Percentiles rank a stretch among this genome's conserved stretches.
Conservation (phyloP, 2,329 filamentous ascomycete genomes). For the Cladosporium sphaerospermum region DNA sequence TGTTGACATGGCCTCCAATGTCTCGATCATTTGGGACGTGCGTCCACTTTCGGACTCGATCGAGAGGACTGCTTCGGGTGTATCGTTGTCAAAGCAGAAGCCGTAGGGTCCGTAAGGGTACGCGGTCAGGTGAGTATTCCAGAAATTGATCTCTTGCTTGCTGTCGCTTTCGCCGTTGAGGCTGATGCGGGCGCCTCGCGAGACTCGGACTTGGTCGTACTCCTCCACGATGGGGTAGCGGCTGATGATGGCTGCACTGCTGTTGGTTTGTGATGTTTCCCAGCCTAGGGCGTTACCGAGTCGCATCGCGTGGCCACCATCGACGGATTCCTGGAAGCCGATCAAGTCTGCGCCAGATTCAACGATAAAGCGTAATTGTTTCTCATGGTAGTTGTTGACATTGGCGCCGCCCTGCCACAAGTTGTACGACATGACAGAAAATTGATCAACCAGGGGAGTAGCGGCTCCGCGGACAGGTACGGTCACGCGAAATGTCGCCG, state of each 20-base stretch:
- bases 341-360: constrained; percentile 4
- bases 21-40: not conserved
- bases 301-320: constrained; percentile 1
- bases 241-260: constrained; percentile 3
- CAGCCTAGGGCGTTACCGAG: not conserved
- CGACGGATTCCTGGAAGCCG: constrained; percentile 5
- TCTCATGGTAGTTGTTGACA: constrained; percentile 7
- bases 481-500: not conserved
- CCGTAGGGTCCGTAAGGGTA: constrained; percentile 6
- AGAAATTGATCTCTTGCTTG: constrained; percentile 2
- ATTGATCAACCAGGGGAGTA: not conserved
- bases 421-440: constrained; percentile 7
- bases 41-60: constrained; percentile 3
- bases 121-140: constrained; percentile 6
- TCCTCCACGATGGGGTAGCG: not conserved
- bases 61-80: not conserved
- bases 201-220: not conserved
- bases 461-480: not conserved
- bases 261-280: not conserved
- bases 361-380: constrained; percentile 1
- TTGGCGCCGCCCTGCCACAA: constrained; percentile 6
- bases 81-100: constrained; percentile 4
- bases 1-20: not conserved
- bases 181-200: constrained; percentile 2
- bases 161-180: not conserved